Evolutionary conservation across 192 early-diverging fungal genomes (phyloP).

Genomic region (Rhizoclosmatium globosum): DNA sequence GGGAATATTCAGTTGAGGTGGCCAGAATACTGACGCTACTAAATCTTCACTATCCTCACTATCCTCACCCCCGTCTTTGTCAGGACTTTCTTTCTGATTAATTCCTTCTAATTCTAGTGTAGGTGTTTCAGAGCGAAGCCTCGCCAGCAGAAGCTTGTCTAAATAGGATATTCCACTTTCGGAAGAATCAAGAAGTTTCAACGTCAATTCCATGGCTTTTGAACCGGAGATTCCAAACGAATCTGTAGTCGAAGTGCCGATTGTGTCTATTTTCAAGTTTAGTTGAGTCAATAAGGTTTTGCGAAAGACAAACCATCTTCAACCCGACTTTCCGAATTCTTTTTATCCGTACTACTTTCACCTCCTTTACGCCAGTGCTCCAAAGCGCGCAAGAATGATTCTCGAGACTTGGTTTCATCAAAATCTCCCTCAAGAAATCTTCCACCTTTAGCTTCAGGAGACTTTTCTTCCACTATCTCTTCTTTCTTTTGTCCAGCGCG

Average conservation of each 20-base stretch:
- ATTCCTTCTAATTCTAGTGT: not conserved
- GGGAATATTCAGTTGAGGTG: not conserved
- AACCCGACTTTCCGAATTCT: not conserved
- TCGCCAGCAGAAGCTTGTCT: slow-evolving; percentile 20
- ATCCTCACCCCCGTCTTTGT: not conserved
- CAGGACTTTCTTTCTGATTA: not conserved
- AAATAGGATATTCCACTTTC: slow-evolving; percentile 12
- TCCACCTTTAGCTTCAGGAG: not conserved
- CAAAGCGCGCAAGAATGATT: not conserved
- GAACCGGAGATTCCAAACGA: not conserved
- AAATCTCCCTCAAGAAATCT: not conserved
- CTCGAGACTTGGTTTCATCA: not conserved
- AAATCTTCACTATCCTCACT: slow-evolving; percentile 27
- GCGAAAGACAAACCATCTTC: not conserved
- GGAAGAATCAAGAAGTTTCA: not conserved
- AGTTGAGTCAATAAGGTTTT: not conserved
- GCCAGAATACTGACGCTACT: slow-evolving; percentile 11
- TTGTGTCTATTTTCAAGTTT: not conserved
- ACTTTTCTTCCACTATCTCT: not conserved
- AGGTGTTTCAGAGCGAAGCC: not conserved
- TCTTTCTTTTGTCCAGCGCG: not conserved
- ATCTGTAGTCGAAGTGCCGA: slow-evolving; percentile 4
- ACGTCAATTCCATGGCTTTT: not conserved
- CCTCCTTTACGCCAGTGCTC: not conserved
- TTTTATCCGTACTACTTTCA: not conserved